A percentile compares a stretch with the other conserved stretches of the same genome.
phyloP scores from a whole-genome alignment of 2,329 filamentous ascomycete genomes.

The Sporothrix phasma region DNA sequence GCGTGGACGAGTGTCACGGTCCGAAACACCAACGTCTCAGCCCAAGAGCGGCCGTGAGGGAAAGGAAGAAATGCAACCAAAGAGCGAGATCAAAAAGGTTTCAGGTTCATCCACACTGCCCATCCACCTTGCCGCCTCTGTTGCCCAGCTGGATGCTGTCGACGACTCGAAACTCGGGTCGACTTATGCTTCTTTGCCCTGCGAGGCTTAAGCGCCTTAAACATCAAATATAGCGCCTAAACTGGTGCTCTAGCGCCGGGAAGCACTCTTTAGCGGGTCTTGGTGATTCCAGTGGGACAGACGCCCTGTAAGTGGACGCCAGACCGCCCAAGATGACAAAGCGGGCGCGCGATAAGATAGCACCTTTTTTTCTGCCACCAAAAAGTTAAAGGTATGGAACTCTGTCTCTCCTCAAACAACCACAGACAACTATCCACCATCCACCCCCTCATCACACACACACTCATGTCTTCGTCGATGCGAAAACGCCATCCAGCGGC shows the following conservation, averaged over 20 bases:
- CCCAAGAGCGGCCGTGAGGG: not conserved
- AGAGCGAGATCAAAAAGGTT: not conserved
- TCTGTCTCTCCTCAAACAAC: not conserved
- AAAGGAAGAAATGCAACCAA: not conserved
- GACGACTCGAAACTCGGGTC: not conserved
- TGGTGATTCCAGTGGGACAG: not conserved
- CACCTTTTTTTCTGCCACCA: slow-evolving; percentile 2
- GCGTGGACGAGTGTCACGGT: not conserved
- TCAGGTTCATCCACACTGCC: not conserved
- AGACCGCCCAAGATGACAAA: not conserved
- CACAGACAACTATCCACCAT: not conserved
- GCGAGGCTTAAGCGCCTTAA: too few relatives aligned
- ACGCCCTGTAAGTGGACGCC: not conserved
- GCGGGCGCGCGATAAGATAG: slow-evolving; percentile 9
- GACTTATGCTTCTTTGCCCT: not conserved
- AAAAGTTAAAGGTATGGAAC: slow-evolving; percentile 7
- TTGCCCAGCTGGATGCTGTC: not conserved
- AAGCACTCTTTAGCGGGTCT: not conserved
- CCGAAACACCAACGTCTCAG: slow-evolving; percentile 9
- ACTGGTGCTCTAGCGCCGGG: not conserved
- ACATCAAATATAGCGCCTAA: not conserved
- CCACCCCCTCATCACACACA: not conserved
- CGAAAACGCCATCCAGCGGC: slow-evolving; percentile 25
- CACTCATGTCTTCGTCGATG: slow-evolving; percentile 22
- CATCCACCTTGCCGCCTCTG: not conserved